These are phyloP conservation scores for Spongiforma sp. DNA, from an alignment of 1,284 basidiomycete genomes.

Conservation along the genomic window DNA sequence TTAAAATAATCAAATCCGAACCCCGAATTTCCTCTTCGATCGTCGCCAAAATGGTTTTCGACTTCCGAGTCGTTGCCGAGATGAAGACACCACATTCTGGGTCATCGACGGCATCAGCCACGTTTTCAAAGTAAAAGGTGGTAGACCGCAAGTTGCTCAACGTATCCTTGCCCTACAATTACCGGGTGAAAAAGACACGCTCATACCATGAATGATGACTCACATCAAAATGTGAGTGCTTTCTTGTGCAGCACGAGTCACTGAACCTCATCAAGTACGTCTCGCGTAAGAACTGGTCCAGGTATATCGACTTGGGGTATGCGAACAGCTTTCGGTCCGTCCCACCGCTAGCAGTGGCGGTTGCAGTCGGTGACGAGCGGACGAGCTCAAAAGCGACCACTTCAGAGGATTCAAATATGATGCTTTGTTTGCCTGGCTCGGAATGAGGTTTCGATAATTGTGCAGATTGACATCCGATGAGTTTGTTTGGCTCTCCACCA, in stretches of 20 bases:
- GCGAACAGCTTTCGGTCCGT: slow-evolving; percentile 52
- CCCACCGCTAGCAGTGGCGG: slow-evolving; percentile 29
- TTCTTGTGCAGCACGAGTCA: slow-evolving; percentile 51
- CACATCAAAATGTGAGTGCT: slow-evolving; percentile 61
- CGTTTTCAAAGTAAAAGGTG: slow-evolving; percentile 71
- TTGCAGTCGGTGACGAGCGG: slow-evolving; percentile 16
- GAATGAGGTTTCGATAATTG: slow-evolving; percentile 44
- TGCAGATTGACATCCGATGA: slow-evolving; percentile 60
- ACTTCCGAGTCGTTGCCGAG: slow-evolving; percentile 47
- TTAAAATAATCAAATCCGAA: slow-evolving; percentile 31
- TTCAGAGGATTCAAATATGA: slow-evolving; percentile 65
- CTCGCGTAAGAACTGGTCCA: slow-evolving; percentile 71
- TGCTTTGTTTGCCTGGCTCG: slow-evolving; percentile 45
- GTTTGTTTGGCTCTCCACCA: slow-evolving; percentile 52
- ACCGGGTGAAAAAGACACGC: neutral
- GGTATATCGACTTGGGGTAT: slow-evolving; percentile 67
- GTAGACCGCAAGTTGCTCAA: slow-evolving; percentile 61
- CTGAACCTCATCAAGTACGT: slow-evolving; percentile 56
- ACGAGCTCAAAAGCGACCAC: slow-evolving; percentile 65
- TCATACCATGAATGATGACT: slow-evolving; percentile 23
- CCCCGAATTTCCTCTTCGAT: slow-evolving; percentile 61
- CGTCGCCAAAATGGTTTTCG: slow-evolving; percentile 55
- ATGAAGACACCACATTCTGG: slow-evolving; percentile 51
- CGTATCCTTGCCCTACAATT: slow-evolving; percentile 61
- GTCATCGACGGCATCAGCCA: slow-evolving; percentile 57